Conservation (phyloP, 495 filamentous ascomycete genomes). For the Stereocaulon alpinum region DNA sequence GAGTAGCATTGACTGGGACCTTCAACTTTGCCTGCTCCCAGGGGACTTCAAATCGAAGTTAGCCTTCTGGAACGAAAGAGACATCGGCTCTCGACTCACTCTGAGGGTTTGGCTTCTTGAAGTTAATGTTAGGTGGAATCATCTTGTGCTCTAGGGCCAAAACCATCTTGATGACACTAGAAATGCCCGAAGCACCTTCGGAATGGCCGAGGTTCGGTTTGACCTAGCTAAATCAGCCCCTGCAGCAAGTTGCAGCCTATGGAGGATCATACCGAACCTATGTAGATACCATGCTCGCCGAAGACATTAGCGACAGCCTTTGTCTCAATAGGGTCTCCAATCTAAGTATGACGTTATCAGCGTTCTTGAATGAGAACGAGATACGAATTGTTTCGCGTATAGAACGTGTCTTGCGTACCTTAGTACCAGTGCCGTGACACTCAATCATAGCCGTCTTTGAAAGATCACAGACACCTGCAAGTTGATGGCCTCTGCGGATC, state of each 20-base stretch:
- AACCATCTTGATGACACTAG: constrained; percentile 21
- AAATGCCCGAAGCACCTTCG: constrained; percentile 31
- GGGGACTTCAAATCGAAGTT: neutral
- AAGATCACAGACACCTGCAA: constrained; percentile 24
- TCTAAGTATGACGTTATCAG: neutral
- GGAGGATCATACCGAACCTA: constrained; percentile 18
- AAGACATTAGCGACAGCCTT: constrained; percentile 21
- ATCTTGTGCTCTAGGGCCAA: constrained; percentile 19
- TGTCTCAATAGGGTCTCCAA: constrained; percentile 4
- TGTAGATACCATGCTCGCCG: constrained; percentile 16
- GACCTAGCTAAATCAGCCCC: constrained; percentile 22
- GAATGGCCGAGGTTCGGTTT: constrained; percentile 43
- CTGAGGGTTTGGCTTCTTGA: constrained; percentile 20
- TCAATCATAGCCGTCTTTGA: constrained; percentile 24
- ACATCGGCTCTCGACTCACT: neutral
- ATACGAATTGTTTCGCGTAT: neutral
- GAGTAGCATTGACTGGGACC: constrained; percentile 17
- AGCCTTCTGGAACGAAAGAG: neutral
- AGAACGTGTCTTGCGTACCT: constrained; percentile 22
- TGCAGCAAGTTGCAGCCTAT: neutral
- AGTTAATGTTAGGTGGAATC: constrained; percentile 26
- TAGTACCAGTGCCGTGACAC: constrained; percentile 36
- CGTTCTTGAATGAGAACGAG: too few species aligned
- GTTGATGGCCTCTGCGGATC: constrained; percentile 29
- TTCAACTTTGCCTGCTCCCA: constrained; percentile 8